Evolutionary conservation across 1,284 basidiomycete genomes (phyloP).

Genomic region (Sanghuangporus weigelae): DNA sequence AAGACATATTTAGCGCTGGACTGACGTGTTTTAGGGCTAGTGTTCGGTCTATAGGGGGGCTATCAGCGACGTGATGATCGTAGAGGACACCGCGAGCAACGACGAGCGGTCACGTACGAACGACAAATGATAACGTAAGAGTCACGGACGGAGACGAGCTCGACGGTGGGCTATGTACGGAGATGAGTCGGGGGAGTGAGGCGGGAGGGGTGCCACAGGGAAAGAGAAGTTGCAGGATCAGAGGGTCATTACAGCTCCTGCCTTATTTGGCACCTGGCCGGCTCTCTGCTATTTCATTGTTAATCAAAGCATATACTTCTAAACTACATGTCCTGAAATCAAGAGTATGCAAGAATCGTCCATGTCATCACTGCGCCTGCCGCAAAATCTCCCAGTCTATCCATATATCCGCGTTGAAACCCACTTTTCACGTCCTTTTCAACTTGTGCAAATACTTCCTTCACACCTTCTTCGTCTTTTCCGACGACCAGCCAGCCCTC

Average conservation of each 20-base stretch:
- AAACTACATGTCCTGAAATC: no score
- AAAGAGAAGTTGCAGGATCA: not conserved
- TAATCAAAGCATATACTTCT: not conserved
- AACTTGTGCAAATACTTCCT: slow-evolving; percentile 11
- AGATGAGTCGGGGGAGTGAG: not conserved
- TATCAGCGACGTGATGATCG: not conserved
- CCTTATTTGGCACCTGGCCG: not conserved
- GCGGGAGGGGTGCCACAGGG: no score
- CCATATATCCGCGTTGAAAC: not conserved
- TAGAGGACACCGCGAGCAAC: not conserved
- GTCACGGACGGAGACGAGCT: not conserved
- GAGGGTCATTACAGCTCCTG: not conserved
- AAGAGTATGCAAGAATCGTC: slow-evolving; percentile 14
- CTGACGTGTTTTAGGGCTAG: not conserved
- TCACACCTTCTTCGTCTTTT: slow-evolving; percentile 7
- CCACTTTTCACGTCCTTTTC: slow-evolving; percentile 12
- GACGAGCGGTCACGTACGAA: not conserved
- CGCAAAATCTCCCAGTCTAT: not conserved
- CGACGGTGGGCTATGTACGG: not conserved
- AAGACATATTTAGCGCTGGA: not conserved
- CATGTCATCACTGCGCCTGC: slow-evolving; percentile 8
- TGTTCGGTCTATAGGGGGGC: slow-evolving; percentile 1
- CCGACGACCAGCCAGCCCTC: slow-evolving; percentile 16
- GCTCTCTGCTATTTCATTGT: not conserved
- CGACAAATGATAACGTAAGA: not conserved